Base-by-base conservation (phyloP, 2,329 filamentous ascomycete species). In the Fusarium sp. region DNA sequence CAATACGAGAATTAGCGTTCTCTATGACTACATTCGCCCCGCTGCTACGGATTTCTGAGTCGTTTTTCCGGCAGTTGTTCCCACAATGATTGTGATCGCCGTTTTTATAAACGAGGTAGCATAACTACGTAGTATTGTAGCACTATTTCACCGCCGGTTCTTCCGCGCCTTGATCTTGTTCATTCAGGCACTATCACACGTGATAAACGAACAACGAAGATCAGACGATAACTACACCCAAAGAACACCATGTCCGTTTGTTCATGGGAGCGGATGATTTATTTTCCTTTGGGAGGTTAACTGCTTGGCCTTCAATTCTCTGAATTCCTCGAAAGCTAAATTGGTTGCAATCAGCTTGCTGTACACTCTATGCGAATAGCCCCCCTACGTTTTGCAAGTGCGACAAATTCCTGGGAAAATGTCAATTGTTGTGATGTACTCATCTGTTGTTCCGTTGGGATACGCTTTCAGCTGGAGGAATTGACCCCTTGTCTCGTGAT, bases 1-100 rank as follows among this genome's bases (percentile, higher is more conserved):
- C 23, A 33, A 67, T 67, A 67, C 63, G 64, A 67, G 64, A 45
- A 15, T 41, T 67, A 67, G 55, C 27, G 20, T 55, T 49, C 5
- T 14, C 6, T 3, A 40, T 63, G 63, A 62, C 38, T 55, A 56
- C 63, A 67, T 68, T 6, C 10, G 35, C 23, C 50, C 64, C 64
- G 32, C 64, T 46, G 13, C 10, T 20, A n/a, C 23, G 44, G 27
- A 4, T 38, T 44, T 20, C 23, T 7, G 6, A 20, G 42, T 42
- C 44, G 59, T 50, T n/a, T 27, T 26, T 48, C 45, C 17, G 53
- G 23, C 12, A 62, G 18, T 37, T 41, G 33, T 42, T 37, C 13
- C 13, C 30, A n/a, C 27, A 6, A 30, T 44, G n/a, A 68, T 67
- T 67, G 38, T 17, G 44, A 68, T 67, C 49, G 18, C 32, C 56